Percentiles rank a stretch among this genome's conserved stretches.
Evolutionary conservation across 2,329 filamentous ascomycete species (phyloP).

Genomic region (Colletotrichum sp.): DNA sequence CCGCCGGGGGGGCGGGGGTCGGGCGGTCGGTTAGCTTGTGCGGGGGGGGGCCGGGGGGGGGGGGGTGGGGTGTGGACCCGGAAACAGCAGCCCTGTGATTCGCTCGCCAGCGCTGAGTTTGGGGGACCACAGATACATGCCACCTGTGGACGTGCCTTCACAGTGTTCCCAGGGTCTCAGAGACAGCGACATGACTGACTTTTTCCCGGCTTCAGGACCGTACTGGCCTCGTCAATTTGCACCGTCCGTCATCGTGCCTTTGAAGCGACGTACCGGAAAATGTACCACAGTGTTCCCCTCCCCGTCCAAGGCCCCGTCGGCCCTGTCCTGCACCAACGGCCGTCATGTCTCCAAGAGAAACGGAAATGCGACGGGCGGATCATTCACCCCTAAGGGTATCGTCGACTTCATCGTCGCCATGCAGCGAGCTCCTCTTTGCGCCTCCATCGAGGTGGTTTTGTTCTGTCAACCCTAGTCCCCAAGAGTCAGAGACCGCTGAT

Average conservation of each 20-base stretch:
- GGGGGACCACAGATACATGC: constrained; percentile 19
- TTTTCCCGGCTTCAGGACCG: neutral
- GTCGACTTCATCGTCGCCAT: constrained; percentile 13
- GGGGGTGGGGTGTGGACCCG: no score
- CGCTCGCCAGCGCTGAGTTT: constrained; percentile 12
- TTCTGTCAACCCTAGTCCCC: constrained; percentile 20
- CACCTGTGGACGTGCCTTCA: neutral
- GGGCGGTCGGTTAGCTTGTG: no score
- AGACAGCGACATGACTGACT: neutral
- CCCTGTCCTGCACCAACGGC: constrained; percentile 9
- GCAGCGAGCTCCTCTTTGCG: constrained; percentile 13
- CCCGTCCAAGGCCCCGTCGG: neutral
- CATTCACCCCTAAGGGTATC: constrained; percentile 19
- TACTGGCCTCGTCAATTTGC: neutral
- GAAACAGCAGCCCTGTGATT: constrained; percentile 7
- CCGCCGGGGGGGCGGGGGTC: no score
- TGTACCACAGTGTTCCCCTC: neutral
- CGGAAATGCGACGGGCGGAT: constrained; percentile 16
- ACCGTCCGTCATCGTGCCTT: neutral
- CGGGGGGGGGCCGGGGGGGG: no score
- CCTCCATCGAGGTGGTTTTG: constrained; percentile 19
- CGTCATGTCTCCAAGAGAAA: constrained; percentile 3
- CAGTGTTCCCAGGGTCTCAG: constrained; percentile 10
- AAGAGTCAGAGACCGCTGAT: constrained; percentile 10
- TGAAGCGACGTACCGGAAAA: neutral